A percentile compares a stretch with the other conserved stretches of the same genome.
These are phyloP conservation scores for Panellus pusillus DNA, from an alignment of 768 basidiomycete genomes.

Conservation along the genomic window DNA sequence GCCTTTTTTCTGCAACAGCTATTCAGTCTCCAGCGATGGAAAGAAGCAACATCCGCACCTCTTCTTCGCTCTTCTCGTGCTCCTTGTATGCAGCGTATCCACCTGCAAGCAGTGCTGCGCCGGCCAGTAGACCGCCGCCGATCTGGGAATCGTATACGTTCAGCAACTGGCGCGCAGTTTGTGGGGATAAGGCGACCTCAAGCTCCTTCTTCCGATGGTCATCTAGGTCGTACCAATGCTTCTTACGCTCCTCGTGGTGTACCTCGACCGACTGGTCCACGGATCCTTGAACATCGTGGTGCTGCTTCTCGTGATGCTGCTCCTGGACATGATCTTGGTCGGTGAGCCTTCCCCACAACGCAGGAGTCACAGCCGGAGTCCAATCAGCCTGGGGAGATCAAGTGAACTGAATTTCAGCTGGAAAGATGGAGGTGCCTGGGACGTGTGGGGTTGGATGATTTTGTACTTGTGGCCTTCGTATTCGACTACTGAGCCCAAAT, in stretches of 20 bases:
- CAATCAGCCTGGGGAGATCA: constrained; percentile 55
- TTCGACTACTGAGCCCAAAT: constrained; percentile 50
- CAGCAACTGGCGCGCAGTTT: neutral
- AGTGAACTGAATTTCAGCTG: neutral
- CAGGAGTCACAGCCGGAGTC: constrained; percentile 61
- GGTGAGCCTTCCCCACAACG: constrained; percentile 62
- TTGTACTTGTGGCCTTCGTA: constrained; percentile 61
- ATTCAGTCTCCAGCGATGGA: neutral
- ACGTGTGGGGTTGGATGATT: constrained; percentile 70
- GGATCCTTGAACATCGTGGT: constrained; percentile 20
- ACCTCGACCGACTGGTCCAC: constrained; percentile 28
- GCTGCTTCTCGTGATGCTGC: constrained; percentile 30
- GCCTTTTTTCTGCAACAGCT: constrained; percentile 45
- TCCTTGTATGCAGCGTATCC: constrained; percentile 54
- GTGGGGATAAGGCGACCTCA: constrained; percentile 39
- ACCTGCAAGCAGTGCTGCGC: constrained; percentile 49
- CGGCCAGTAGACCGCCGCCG: constrained; percentile 63
- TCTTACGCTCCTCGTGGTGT: constrained; percentile 47
- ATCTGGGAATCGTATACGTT: constrained; percentile 41
- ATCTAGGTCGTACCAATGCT: constrained; percentile 56
- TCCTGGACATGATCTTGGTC: constrained; percentile 30
- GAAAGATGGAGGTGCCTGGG: constrained; percentile 48
- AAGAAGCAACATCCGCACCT: constrained; percentile 38
- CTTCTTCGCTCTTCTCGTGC: constrained; percentile 56
- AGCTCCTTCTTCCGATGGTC: constrained; percentile 59